These are phyloP conservation scores for Malbranchea zuffiana DNA, from an alignment of 2,329 filamentous ascomycete species.

Conservation along the genomic window DNA sequence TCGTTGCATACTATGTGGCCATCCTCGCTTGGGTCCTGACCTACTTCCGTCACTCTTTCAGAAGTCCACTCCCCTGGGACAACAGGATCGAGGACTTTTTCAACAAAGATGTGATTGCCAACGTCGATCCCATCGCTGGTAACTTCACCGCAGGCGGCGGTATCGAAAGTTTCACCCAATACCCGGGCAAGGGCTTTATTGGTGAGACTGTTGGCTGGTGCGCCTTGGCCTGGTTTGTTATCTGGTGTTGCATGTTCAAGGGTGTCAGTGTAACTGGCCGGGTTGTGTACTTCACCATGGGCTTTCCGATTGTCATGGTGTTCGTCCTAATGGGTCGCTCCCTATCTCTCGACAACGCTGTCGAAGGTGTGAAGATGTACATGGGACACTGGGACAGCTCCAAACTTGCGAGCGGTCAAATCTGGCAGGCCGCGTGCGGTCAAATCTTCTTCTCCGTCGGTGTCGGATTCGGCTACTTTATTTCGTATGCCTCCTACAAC, in stretches of 20 bases:
- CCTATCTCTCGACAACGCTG: conserved; percentile 42
- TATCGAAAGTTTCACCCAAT: conserved; percentile 35
- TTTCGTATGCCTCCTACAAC: conserved; percentile 46
- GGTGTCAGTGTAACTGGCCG: conserved; percentile 1
- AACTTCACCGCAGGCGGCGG: conserved; percentile 27
- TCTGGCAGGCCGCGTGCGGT: conserved; percentile 47
- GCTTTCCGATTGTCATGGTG: conserved; percentile 38
- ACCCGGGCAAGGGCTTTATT: conserved; percentile 35
- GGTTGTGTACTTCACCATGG: conserved; percentile 4
- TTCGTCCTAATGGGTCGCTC: conserved; percentile 44
- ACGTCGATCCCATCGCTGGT: conserved; percentile 26
- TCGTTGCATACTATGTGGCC: conserved; percentile 44
- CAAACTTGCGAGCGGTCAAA: conserved; percentile 37
- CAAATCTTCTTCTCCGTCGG: conserved; percentile 49
- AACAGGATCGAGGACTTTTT: conserved; percentile 41
- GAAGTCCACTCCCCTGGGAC: conserved; percentile 42
- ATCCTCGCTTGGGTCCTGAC: conserved; percentile 47
- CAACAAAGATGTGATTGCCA: conserved; percentile 35
- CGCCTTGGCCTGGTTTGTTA: conserved; percentile 45
- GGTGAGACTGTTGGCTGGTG: conserved; percentile 46
- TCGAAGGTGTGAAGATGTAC: conserved; percentile 38
- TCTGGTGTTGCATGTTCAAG: conserved; percentile 38
- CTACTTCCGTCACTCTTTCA: conserved; percentile 45
- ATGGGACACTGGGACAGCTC: conserved; percentile 37
- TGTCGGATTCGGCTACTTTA: conserved; percentile 47